These are phyloP conservation scores for Euryodendron excelsum DNA, from an alignment of 148 eudicot genomes.

Conservation along the genomic window DNA sequence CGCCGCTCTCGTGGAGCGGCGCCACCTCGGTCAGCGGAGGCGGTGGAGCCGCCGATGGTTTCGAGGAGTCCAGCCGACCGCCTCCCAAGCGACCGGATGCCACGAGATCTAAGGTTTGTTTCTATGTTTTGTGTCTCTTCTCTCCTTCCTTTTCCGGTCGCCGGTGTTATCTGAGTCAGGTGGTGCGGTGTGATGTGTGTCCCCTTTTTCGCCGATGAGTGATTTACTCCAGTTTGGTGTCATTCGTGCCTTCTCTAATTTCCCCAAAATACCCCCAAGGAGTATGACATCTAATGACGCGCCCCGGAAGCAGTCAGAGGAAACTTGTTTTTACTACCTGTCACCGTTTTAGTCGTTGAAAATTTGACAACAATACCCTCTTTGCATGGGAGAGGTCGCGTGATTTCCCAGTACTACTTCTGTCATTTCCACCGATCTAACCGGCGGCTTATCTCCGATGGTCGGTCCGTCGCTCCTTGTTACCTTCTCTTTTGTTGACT, in stretches of 20 bases:
- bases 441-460: slow-evolving; percentile 6
- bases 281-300: slow-evolving; percentile 15
- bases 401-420: not conserved
- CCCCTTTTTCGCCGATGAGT: slow-evolving; percentile 3
- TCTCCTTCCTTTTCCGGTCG: slow-evolving; percentile 11
- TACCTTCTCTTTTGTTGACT: not conserved
- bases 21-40: slow-evolving; percentile 37
- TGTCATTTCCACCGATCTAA: slow-evolving; percentile 1
- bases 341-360: not conserved
- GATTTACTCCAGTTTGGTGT: slow-evolving; percentile 11
- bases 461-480: not conserved
- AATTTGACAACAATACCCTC: slow-evolving; percentile 8
- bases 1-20: slow-evolving; percentile 53
- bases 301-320: slow-evolving; percentile 19
- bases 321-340: slow-evolving; percentile 9
- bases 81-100: slow-evolving; percentile 10
- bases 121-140: too few relatives aligned
- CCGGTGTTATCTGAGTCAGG: slow-evolving; percentile 9
- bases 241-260: not conserved
- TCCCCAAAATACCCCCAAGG: slow-evolving; percentile 14
- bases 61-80: slow-evolving; percentile 35
- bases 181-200: not conserved
- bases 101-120: slow-evolving; percentile 46
- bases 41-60: slow-evolving; percentile 19
- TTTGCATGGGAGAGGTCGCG: not conserved